Evolutionary conservation across 495 filamentous ascomycete species (phyloP), one percentile per base, ranked within the genome.

Genomic region (Trichoderma asperelloides): DNA sequence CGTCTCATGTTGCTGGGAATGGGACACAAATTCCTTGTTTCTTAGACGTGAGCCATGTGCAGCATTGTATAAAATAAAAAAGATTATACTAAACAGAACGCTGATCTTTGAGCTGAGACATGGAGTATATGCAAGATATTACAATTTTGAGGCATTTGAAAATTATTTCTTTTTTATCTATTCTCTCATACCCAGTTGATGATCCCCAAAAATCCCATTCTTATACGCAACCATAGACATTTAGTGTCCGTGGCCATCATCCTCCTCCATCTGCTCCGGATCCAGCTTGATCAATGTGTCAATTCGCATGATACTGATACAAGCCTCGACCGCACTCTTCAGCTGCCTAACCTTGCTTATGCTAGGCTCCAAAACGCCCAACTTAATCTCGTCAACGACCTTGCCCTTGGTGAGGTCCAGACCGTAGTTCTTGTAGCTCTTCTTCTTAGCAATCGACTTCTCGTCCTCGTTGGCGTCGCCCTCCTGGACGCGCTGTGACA

Each of bases 211-310:
- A 51, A 37, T 37, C 33, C 5, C 9, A n/a, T 37, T 7, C 33
- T 37, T 8, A 37, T 37, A 33, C 9, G 16, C 0, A 47, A 47
- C 16, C n/a, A 47, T 13, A 47, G 16, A 49, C 11, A 18, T 37
- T 62, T 78, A 87, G 80, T 91, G 88, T 60, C 86, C 88, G 77
- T 91, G 88, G 25, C 86, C 88, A 76, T 91, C 89, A 73, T 96
- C 91, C 78, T 89, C 87, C 16, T 82, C 84, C 73, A 86, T 83
- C 81, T 88, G 83, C 82, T 96, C 93, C 65, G 92, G 92, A 85
- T 99, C 95, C 79, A 99, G 79, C 82, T 96, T 96, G 78, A 99
- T 98, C 80, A 99, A 85, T 69, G 95, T 99, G 82, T 99, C 95
- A 74, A 99, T 99, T 73, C 95, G 87, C 96, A 99, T 97, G 76